Evolutionary conservation across 1,284 basidiomycete species (phyloP).

Genomic region (Marasmius tenuissimus): DNA sequence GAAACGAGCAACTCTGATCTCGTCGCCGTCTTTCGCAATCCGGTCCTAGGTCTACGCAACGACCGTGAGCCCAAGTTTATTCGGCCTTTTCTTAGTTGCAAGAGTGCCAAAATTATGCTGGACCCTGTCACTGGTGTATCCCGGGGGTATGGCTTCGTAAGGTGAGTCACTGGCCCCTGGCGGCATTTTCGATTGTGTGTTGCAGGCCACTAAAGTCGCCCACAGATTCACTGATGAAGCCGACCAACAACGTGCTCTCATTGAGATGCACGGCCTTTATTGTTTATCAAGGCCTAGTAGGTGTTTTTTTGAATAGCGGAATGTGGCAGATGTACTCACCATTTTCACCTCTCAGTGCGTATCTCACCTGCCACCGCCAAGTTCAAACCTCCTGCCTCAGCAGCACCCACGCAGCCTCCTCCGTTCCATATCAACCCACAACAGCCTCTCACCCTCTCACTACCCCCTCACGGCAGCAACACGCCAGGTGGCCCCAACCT

Average conservation of each 20-base stretch:
- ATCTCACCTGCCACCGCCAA: constrained; percentile 89
- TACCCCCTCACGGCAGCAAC: constrained; percentile 18
- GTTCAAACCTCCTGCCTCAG: constrained; percentile 62
- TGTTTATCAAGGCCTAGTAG: constrained; percentile 82
- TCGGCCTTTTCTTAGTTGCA: constrained; percentile 82
- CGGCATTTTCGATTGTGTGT: constrained; percentile 5
- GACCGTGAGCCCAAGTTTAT: constrained; percentile 84
- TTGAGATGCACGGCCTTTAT: constrained; percentile 88
- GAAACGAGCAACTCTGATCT: constrained; percentile 89
- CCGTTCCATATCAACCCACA: constrained; percentile 33
- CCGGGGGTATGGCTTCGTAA: constrained; percentile 86
- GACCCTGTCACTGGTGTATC: constrained; percentile 88
- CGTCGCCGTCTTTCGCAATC: constrained; percentile 85
- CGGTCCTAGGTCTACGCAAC: constrained; percentile 76
- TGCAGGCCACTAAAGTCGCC: constrained; percentile 11
- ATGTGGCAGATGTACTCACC: constrained; percentile 27
- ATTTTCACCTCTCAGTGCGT: constrained; percentile 57
- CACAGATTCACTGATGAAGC: constrained; percentile 80
- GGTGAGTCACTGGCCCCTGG: constrained; percentile 42
- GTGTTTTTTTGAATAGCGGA: constrained; percentile 27
- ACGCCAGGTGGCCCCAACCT: too few species aligned
- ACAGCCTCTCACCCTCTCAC: constrained; percentile 43
- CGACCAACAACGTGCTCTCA: constrained; percentile 84
- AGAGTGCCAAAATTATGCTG: constrained; percentile 92
- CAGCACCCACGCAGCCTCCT: constrained; percentile 24